Base-by-base conservation (phyloP, 2,329 filamentous ascomycete genomes). In the Stagonosporopsis tanaceti region DNA sequence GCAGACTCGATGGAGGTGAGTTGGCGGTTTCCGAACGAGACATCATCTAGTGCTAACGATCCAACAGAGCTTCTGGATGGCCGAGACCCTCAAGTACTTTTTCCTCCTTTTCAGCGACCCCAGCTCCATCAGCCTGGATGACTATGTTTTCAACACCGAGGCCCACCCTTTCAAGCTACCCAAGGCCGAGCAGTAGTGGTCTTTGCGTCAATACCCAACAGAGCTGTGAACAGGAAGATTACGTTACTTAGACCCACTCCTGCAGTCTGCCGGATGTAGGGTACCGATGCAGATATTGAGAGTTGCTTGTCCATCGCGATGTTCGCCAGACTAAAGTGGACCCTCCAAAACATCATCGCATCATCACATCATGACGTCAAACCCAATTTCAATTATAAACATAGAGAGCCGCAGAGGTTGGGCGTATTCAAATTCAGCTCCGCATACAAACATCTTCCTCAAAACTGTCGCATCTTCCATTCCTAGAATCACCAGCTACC, bases 51-150 rank as follows among this genome's bases (percentile, higher is more conserved):
- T 17, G 45, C 57, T 70, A 55, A 72, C 39, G 35, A 17, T 8
- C 4, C 15, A 38, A 20, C 58, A 76, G 74, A 79, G 76, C 54
- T 82, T 81, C 65, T 82, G 80, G 79, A 73, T 80, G 75, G 79
- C 78, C 0, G 80, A 81, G 66, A 82, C 80, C 48, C 65, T 82
- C 45, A 82, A 82, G 63, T 82, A 82, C 59, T 82, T 82, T 57
- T 82, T 80, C 59, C 68, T 82, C 15, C 67, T 79, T 7, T 82
- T 82, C 63, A 79, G 76, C 52, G 76, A 80, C 42, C 76, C 77
- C 6, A 66, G 73, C 39, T 40, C 76, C 9, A 71, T 82, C 41
- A 79, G 76, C 61, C 62, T 82, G 58, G 80, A 82, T 60, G 77
- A 81, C 48, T 71, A 70, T 60, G 78, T 81, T 6, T 79, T 81